Evolutionary conservation across 2,329 filamentous ascomycete species (phyloP).

Genomic region (Cladosporium sp.): DNA sequence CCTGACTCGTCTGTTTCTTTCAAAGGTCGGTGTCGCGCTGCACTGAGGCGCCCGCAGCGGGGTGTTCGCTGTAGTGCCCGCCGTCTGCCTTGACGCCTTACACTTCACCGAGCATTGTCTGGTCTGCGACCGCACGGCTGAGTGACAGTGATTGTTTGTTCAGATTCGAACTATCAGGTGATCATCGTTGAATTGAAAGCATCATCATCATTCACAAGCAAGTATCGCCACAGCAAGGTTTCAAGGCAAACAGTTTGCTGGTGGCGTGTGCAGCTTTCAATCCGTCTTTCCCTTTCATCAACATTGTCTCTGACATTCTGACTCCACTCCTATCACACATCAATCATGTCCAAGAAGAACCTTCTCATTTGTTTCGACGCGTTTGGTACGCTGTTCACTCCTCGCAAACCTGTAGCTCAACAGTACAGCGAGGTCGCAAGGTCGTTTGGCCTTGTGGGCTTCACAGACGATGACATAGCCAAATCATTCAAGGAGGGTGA

Average conservation of each 20-base stretch:
- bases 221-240: no score
- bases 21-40: neutral
- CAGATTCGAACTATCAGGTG: no score
- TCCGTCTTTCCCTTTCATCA: neutral
- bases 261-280: neutral
- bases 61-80: neutral
- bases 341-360: constrained; percentile 33
- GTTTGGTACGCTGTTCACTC: constrained; percentile 60
- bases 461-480: constrained; percentile 40
- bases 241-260: neutral
- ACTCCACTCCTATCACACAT: neutral
- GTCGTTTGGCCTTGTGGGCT: constrained; percentile 45
- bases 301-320: neutral
- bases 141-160: no score
- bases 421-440: constrained; percentile 54
- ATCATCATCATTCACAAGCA: no score
- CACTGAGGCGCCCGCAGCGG: neutral
- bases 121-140: no score
- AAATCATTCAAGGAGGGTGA: constrained; percentile 38
- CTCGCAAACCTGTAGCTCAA: constrained; percentile 45
- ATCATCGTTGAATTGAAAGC: no score
- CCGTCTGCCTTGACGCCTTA: no score
- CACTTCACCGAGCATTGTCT: no score
- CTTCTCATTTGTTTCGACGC: constrained; percentile 61
- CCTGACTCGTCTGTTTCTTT: neutral